These are phyloP conservation scores for Pseudogymnoascus pannorum DNA, from an alignment of 2,329 filamentous ascomycete species.

Conservation along the genomic window DNA sequence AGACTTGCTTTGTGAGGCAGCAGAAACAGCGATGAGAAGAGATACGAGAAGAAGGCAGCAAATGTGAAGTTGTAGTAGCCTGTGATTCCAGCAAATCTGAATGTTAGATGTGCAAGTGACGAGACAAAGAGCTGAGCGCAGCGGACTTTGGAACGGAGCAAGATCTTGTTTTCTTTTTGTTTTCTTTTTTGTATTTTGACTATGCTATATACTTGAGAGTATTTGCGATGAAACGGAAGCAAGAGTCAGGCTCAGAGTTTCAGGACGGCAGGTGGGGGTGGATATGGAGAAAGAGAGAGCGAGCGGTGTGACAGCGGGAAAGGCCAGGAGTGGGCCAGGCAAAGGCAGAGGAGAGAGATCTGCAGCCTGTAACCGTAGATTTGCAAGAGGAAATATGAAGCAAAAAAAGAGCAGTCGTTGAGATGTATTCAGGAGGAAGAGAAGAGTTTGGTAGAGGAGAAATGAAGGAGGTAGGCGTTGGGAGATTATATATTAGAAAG, in stretches of 20 bases:
- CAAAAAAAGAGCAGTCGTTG: conserved; percentile 7
- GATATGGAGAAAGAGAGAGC: conserved; percentile 13
- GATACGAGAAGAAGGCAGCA: not conserved
- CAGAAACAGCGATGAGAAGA: conserved; percentile 11
- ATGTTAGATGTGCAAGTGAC: conserved; percentile 23
- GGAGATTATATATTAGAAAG: not conserved
- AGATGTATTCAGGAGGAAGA: not conserved
- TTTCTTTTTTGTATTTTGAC: conserved; percentile 42
- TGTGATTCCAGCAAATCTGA: not conserved
- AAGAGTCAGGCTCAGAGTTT: conserved; percentile 20
- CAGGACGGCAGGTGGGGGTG: conserved; percentile 14
- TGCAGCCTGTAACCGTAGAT: conserved; percentile 10
- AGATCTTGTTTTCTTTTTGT: conserved; percentile 15
- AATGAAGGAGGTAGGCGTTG: conserved; percentile 6
- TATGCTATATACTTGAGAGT: conserved; percentile 36
- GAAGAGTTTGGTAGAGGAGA: conserved; percentile 1
- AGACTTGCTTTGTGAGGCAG: conserved; percentile 18
- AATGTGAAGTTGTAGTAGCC: conserved; percentile 7
- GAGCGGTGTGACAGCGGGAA: conserved; percentile 10
- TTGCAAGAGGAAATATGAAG: conserved; percentile 8
- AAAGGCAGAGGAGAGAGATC: conserved; percentile 10
- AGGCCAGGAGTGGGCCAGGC: conserved; percentile 7
- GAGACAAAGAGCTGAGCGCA: conserved; percentile 18
- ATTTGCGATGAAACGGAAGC: conserved; percentile 30
- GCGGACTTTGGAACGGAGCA: conserved; percentile 27